These are phyloP conservation scores for Acer yangbiense DNA, from an alignment of 345 rosid genomes.

Conservation along the genomic window DNA sequence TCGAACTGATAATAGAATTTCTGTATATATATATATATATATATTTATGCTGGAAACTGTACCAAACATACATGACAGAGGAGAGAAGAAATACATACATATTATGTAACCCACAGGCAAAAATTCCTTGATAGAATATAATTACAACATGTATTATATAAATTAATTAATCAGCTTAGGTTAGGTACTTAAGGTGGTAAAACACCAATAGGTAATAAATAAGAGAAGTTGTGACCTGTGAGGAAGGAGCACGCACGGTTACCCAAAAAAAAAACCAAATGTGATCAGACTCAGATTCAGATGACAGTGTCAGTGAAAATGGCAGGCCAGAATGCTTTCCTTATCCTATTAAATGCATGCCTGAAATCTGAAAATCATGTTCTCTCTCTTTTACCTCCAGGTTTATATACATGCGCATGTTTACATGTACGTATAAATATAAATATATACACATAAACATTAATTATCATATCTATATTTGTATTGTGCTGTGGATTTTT, in stretches of 20 bases:
- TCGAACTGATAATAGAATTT: too few species aligned
- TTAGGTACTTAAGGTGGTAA: too few species aligned
- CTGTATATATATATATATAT: too few species aligned
- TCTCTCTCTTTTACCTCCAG: not conserved
- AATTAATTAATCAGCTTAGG: too few species aligned
- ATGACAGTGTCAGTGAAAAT: too few species aligned
- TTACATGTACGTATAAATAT: not conserved
- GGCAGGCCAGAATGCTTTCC: too few species aligned
- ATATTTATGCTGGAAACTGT: not conserved
- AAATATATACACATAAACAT: not conserved
- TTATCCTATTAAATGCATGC: not conserved
- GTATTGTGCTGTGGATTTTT: not conserved
- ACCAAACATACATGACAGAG: not conserved
- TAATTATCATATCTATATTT: not conserved
- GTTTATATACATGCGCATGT: not conserved
- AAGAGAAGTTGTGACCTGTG: too few species aligned
- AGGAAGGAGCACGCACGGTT: too few species aligned
- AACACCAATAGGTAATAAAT: too few species aligned
- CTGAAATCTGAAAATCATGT: too few species aligned
- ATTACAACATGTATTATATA: not conserved
- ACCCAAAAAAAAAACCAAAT: too few species aligned
- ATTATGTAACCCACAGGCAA: not conserved
- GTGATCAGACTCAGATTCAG: too few species aligned
- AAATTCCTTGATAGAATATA: constrained; percentile 15
- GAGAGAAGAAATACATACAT: not conserved